A percentile compares a stretch with the other conserved stretches of the same genome.
Evolutionary conservation across 2,329 filamentous ascomycete species (phyloP).

Genomic region (Fusarium temperatum): DNA sequence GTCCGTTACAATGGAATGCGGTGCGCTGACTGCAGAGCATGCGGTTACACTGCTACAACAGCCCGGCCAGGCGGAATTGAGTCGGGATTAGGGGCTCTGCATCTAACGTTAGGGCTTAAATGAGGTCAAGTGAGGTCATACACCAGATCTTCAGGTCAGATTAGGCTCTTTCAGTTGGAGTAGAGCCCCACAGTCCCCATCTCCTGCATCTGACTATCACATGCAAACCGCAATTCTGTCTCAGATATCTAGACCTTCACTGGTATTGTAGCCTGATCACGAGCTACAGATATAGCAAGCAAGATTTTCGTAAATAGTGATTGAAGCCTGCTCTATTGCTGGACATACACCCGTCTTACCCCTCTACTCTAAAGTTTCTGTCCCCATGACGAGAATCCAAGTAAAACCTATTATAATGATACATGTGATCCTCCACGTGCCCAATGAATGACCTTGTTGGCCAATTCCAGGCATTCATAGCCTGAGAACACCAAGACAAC

Average conservation of each 20-base stretch:
- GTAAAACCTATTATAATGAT: conserved; percentile 22
- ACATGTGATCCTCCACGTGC: conserved; percentile 33
- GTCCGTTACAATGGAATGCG: not conserved
- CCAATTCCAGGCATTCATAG: not conserved
- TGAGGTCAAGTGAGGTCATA: conserved; percentile 13
- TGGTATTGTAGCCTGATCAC: not conserved
- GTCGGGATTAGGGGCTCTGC: conserved; percentile 8
- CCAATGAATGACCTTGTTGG: conserved; percentile 17
- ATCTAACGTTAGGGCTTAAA: not conserved
- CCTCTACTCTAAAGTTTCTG: conserved; percentile 17
- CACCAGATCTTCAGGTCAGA: conserved; percentile 5
- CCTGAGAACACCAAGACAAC: not conserved
- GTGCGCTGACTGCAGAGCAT: not conserved
- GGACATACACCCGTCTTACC: conserved; percentile 26
- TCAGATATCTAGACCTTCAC: not conserved
- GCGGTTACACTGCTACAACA: not conserved
- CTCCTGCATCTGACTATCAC: conserved; percentile 29
- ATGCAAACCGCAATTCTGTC: conserved; percentile 25
- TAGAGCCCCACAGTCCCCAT: conserved; percentile 31
- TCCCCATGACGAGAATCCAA: conserved; percentile 10
- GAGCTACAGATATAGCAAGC: not conserved
- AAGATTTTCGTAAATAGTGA: conserved; percentile 1
- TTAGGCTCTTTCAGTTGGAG: conserved; percentile 13
- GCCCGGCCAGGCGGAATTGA: conserved; percentile 33
- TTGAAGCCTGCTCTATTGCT: conserved; percentile 23